A percentile compares a stretch with the other conserved stretches of the same genome.
Evolutionary conservation across 2,329 filamentous ascomycete genomes (phyloP).

Genomic region (Fusarium phyllophilum): DNA sequence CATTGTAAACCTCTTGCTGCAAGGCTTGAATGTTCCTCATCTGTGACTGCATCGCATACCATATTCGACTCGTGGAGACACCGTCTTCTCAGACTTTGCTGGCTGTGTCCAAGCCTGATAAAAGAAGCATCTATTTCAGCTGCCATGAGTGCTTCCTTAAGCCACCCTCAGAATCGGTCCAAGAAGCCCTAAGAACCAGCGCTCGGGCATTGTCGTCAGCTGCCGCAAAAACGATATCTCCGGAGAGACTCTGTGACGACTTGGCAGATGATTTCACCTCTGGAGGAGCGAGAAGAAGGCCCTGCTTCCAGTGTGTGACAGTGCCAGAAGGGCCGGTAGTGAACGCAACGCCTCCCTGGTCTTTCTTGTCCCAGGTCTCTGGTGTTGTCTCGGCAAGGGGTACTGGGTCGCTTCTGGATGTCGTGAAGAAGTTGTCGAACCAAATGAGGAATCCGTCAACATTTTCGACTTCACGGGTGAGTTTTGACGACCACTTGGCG

Average conservation of each 20-base stretch:
- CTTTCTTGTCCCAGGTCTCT: constrained; percentile 68
- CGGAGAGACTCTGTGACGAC: constrained; percentile 68
- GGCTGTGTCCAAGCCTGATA: not conserved
- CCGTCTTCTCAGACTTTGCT: not conserved
- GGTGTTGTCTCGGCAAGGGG: constrained; percentile 65
- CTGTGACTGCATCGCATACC: constrained; percentile 53
- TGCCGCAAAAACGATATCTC: constrained; percentile 76
- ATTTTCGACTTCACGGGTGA: constrained; percentile 70
- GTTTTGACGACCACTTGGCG: constrained; percentile 69
- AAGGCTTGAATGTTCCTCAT: constrained; percentile 81
- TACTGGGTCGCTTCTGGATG: constrained; percentile 63
- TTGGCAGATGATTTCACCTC: constrained; percentile 58
- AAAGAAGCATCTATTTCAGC: constrained; percentile 51
- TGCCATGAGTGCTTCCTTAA: constrained; percentile 62
- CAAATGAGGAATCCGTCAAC: constrained; percentile 92
- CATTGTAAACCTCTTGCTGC: constrained; percentile 87
- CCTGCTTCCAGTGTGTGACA: constrained; percentile 92
- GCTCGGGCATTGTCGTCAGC: constrained; percentile 75
- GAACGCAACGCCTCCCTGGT: constrained; percentile 77
- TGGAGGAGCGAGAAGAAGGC: constrained; percentile 75
- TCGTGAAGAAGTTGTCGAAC: constrained; percentile 94
- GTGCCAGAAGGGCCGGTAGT: constrained; percentile 83
- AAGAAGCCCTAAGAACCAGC: constrained; percentile 71
- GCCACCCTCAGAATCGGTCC: constrained; percentile 60
- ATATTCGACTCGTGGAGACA: not conserved